Conservation (phyloP, 2,329 filamentous ascomycete species). For the Fusarium palustre region DNA sequence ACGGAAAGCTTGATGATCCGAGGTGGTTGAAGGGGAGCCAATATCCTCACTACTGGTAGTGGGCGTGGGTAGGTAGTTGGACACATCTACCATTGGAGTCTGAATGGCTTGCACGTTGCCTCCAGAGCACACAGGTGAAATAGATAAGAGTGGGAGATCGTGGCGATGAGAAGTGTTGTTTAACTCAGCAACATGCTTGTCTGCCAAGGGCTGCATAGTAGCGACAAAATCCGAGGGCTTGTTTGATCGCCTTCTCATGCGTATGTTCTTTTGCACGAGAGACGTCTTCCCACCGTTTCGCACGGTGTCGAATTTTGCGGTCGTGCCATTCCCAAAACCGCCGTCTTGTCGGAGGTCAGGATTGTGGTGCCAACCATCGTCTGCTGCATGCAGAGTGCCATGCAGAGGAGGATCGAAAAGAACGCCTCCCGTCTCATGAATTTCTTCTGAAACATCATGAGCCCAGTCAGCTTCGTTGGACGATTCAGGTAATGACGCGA, state of each 20-base stretch:
- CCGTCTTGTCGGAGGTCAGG: slow-evolving; percentile 43
- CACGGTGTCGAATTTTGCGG: slow-evolving; percentile 57
- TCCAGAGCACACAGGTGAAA: slow-evolving; percentile 13
- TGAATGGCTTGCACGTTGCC: slow-evolving; percentile 4
- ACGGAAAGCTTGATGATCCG: slow-evolving; percentile 29
- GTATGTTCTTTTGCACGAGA: slow-evolving; percentile 43
- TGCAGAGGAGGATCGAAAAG: slow-evolving; percentile 59
- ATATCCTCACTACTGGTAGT: slow-evolving; percentile 38
- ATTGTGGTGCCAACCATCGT: slow-evolving; percentile 37
- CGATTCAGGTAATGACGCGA: slow-evolving; percentile 62
- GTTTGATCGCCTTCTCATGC: slow-evolving; percentile 39
- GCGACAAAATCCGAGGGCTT: slow-evolving; percentile 26
- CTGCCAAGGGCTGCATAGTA: neutral
- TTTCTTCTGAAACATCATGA: slow-evolving; percentile 30
- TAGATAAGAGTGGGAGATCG: slow-evolving; percentile 7
- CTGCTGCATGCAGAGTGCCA: slow-evolving; percentile 32
- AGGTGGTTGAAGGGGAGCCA: slow-evolving; percentile 17
- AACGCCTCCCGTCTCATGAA: slow-evolving; percentile 57
- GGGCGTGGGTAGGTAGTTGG: slow-evolving; percentile 55
- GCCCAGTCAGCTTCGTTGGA: slow-evolving; percentile 41
- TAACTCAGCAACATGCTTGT: slow-evolving; percentile 9
- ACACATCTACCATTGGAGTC: slow-evolving; percentile 49
- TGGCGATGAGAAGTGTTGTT: slow-evolving; percentile 6
- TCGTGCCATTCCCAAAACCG: slow-evolving; percentile 58
- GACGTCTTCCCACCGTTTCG: slow-evolving; percentile 30